These are phyloP conservation scores for Thymus quinquecostatus DNA, from an alignment of 257 asterid genomes.

Conservation along the genomic window DNA sequence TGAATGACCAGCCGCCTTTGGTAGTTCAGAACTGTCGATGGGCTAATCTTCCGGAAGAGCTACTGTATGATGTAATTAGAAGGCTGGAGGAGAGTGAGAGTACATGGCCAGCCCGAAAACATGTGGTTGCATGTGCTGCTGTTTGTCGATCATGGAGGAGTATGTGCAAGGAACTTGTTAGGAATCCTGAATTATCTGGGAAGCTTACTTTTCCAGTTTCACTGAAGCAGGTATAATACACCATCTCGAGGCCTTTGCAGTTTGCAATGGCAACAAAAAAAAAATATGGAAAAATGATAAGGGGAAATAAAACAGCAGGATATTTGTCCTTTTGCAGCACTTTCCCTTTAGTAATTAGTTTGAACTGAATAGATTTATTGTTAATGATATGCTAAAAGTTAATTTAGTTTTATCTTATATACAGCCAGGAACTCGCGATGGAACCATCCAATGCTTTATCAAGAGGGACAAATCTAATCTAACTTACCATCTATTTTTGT, in stretches of 20 bases:
- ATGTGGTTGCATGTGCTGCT: constrained; percentile 87
- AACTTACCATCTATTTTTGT: constrained; percentile 85
- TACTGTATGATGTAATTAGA: constrained; percentile 76
- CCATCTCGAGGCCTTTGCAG: not conserved
- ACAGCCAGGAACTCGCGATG: constrained; percentile 96
- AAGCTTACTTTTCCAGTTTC: constrained; percentile 93
- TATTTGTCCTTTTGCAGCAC: not conserved
- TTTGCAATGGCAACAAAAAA: not conserved
- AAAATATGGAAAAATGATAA: not conserved
- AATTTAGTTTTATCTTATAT: constrained; percentile 30
- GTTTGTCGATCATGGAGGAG: constrained; percentile 96
- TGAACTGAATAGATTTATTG: not conserved
- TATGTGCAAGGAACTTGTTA: constrained; percentile 86
- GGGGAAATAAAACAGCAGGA: not conserved
- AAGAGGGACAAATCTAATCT: constrained; percentile 85
- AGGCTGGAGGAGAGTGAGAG: constrained; percentile 94
- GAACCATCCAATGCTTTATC: constrained; percentile 90
- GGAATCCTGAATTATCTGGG: constrained; percentile 73
- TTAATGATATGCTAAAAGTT: not conserved
- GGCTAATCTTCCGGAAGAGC: constrained; percentile 96
- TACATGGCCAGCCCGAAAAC: constrained; percentile 88
- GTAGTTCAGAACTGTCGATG: constrained; percentile 73
- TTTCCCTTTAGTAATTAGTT: not conserved
- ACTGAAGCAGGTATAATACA: constrained; percentile 70
- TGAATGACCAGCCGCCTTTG: constrained; percentile 62